Conservation (phyloP, 2,329 filamentous ascomycete genomes). For the Ilyonectria sp. region DNA sequence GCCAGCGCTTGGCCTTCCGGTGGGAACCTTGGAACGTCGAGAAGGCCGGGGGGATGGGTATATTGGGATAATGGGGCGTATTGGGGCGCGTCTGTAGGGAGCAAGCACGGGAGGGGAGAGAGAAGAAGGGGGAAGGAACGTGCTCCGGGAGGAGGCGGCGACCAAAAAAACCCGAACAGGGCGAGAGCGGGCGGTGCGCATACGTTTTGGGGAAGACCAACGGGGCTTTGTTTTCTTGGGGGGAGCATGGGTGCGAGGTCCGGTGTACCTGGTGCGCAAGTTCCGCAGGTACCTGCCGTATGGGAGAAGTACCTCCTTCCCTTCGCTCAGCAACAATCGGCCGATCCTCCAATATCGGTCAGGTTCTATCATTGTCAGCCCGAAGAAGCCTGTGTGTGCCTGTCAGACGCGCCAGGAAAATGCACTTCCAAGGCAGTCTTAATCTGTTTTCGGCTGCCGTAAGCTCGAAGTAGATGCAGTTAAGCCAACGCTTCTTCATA, state of each 20-base stretch:
- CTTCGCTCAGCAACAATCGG: slow-evolving; percentile 8
- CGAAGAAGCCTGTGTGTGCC: neutral
- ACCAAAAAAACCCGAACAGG: slow-evolving; percentile 42
- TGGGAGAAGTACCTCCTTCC: neutral
- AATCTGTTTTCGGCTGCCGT: neutral
- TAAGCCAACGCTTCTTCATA: slow-evolving; percentile 4
- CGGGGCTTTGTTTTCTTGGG: slow-evolving; percentile 40
- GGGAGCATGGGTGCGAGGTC: slow-evolving; percentile 30
- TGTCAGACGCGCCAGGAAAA: neutral
- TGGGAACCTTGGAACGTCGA: slow-evolving; percentile 45
- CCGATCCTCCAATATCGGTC: slow-evolving; percentile 16
- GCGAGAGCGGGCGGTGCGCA: slow-evolving; percentile 44
- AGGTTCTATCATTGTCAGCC: slow-evolving; percentile 9
- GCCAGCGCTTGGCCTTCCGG: slow-evolving; percentile 44
- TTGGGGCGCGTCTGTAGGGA: slow-evolving; percentile 5
- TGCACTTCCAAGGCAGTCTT: slow-evolving; percentile 10
- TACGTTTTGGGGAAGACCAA: slow-evolving; percentile 47
- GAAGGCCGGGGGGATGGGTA: slow-evolving; percentile 20
- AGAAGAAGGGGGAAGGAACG: slow-evolving; percentile 39
- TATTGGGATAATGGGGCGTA: slow-evolving; percentile 24
- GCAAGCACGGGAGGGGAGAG: slow-evolving; percentile 34
- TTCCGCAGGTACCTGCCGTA: slow-evolving; percentile 16
- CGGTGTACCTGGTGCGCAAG: slow-evolving; percentile 16
- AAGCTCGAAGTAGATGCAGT: slow-evolving; percentile 5
- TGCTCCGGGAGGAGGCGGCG: slow-evolving; percentile 41